phyloP scores from a whole-genome alignment of 2,329 filamentous ascomycete species.

The Alternaria sp. region DNA sequence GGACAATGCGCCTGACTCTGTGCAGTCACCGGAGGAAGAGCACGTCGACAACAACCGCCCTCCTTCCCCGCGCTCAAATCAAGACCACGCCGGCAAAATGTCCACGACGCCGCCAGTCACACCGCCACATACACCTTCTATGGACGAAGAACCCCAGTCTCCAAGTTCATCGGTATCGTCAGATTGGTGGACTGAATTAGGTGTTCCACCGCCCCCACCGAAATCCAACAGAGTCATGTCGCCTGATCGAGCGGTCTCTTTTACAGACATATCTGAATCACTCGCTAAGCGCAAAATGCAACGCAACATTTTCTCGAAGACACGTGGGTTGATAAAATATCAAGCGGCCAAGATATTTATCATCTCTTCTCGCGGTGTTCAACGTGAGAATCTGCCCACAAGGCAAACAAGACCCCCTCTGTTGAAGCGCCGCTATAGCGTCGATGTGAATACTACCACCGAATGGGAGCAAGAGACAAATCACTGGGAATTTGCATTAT shows the following conservation, averaged over 20 bases:
- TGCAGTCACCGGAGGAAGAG: not conserved
- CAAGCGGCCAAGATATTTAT: slow-evolving; percentile 8
- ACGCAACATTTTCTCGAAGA: slow-evolving; percentile 11
- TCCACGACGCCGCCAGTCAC: not conserved
- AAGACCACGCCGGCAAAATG: not conserved
- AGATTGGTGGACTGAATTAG: not conserved
- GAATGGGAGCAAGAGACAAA: not conserved
- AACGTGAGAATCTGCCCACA: slow-evolving; percentile 19
- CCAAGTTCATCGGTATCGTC: not conserved
- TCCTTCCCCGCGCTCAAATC: not conserved
- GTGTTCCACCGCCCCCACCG: not conserved
- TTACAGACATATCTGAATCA: not conserved
- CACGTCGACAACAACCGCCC: not conserved
- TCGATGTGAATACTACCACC: slow-evolving; percentile 23
- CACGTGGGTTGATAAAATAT: slow-evolving; percentile 7
- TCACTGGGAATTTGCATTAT: not conserved
- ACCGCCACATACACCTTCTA: not conserved
- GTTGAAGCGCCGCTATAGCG: slow-evolving; percentile 26
- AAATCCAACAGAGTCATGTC: not conserved
- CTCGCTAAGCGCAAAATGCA: not conserved
- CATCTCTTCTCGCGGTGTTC: slow-evolving; percentile 21
- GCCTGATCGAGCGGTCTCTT: not conserved
- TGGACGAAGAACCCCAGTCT: not conserved
- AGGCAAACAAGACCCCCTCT: slow-evolving; percentile 16
- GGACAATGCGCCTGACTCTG: not conserved